Base-by-base conservation (phyloP, 1,284 basidiomycete genomes). In the Ganoderma multipileum region DNA sequence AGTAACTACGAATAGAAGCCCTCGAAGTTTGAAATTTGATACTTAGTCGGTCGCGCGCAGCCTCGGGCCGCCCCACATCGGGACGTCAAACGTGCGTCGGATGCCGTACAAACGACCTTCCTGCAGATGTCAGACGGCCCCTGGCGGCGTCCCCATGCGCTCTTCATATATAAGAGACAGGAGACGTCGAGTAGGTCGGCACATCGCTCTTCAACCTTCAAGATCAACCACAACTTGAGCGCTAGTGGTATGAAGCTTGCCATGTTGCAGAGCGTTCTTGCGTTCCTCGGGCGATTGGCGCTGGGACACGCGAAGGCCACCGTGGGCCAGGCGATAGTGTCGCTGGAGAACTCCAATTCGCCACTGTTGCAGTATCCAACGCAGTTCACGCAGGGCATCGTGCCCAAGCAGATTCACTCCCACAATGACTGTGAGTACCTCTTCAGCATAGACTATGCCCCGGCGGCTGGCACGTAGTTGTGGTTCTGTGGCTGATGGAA, bases 361-460 rank as follows among this genome's bases (percentile, higher is more conserved):
- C 78, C 79, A 23, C 73, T 84, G 23, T 73, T 86, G 60, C 78
- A 76, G 33, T 87, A 86, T 74, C 85, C 86, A 2, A 85, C 85
- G 1, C 83, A 86, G 72, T 83, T 85, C 68, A 86, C 86, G 1
- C 85, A 86, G 72, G 78, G 79, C 64, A 84, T 87, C 59, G 79
- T 86, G 23, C 86, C 86, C 1, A 87, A 86, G 73, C 68, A 70
- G 6, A 87, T 88, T 36, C 86, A 87, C 73, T 87, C 86, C 0
- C 86, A 88, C 72, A 88, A 87, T 72, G 85, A 87, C 66, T 87
- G 86, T 87, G 67, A 75, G 82, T 76, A 30, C 52, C 8, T 9
- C 44, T 7, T 18, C 20, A 33, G 33, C 8, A 33, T 8, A 39
- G 12, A 14, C 12, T 39, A 9, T 14, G 9, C 12, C 38, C 9